These are phyloP conservation scores for Dicorynia guianensis DNA, from an alignment of 306 rosid species.

Conservation along the genomic window DNA sequence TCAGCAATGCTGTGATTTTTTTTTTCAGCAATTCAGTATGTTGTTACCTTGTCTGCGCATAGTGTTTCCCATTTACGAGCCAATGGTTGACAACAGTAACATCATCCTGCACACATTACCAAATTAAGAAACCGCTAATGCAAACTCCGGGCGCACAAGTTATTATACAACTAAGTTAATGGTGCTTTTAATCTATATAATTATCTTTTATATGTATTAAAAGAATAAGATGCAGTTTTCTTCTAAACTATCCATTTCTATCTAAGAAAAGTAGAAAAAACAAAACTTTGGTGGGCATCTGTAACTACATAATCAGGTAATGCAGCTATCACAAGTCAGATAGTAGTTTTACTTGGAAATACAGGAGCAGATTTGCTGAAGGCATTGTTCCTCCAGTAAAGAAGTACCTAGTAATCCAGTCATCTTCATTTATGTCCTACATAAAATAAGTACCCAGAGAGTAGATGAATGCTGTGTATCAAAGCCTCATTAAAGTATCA, in stretches of 20 bases:
- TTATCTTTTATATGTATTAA: not conserved
- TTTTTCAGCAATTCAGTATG: not conserved
- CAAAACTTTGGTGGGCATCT: not conserved
- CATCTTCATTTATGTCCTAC: slow-evolving; percentile 86
- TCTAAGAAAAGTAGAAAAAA: not conserved
- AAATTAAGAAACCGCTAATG: slow-evolving; percentile 22
- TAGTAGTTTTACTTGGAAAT: slow-evolving; percentile 73
- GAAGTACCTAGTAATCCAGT: slow-evolving; percentile 90
- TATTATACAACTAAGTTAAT: not conserved
- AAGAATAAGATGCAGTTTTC: not conserved
- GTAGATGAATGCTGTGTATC: slow-evolving; percentile 3
- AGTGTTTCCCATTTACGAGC: slow-evolving; percentile 91
- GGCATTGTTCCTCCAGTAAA: slow-evolving; percentile 96
- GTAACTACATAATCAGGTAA: slow-evolving; percentile 2
- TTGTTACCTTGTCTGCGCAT: slow-evolving; percentile 81
- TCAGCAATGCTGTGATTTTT: slow-evolving; percentile 1
- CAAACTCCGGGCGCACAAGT: not conserved
- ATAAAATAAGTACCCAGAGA: slow-evolving; percentile 21
- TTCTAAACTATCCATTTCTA: not conserved
- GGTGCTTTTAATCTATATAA: not conserved
- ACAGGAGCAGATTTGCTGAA: slow-evolving; percentile 87
- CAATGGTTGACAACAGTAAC: slow-evolving; percentile 80
- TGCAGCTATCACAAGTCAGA: slow-evolving; percentile 6
- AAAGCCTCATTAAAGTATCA: not conserved
- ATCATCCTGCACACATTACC: slow-evolving; percentile 64